phyloP scores from a whole-genome alignment of 1,284 basidiomycete genomes.

The Ustilago crameri region DNA sequence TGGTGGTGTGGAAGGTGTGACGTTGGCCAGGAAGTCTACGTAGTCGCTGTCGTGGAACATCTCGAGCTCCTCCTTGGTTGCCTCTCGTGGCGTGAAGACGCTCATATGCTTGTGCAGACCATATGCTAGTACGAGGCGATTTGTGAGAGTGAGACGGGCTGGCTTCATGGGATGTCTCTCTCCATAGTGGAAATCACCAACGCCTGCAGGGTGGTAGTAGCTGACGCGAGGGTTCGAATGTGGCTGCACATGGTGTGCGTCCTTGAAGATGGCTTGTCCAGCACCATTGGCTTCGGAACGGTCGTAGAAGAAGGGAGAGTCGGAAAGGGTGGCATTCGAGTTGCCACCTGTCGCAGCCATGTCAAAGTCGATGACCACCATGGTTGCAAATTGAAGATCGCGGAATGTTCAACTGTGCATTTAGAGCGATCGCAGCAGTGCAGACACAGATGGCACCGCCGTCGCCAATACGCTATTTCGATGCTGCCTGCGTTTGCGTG shows the following conservation, averaged over 20 bases:
- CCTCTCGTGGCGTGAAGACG: constrained; percentile 87
- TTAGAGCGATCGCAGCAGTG: constrained; percentile 1
- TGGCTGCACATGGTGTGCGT: constrained; percentile 53
- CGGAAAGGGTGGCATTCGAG: constrained; percentile 58
- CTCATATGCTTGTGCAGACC: constrained; percentile 96
- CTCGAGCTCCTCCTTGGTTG: constrained; percentile 88
- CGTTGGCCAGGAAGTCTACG: constrained; percentile 86
- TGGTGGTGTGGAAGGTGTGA: constrained; percentile 61
- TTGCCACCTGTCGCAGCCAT: constrained; percentile 43
- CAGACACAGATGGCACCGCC: constrained; percentile 1
- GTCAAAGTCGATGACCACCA: constrained; percentile 65
- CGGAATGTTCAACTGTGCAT: constrained; percentile 3
- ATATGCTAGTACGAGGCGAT: constrained; percentile 94
- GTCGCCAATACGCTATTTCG: background rate
- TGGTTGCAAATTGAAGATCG: constrained; percentile 12
- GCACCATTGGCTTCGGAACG: constrained; percentile 43
- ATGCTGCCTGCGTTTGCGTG: background rate
- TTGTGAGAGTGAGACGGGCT: constrained; percentile 90
- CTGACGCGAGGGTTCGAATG: constrained; percentile 77
- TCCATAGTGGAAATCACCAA: constrained; percentile 83
- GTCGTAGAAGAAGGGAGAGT: constrained; percentile 65
- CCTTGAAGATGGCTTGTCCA: constrained; percentile 49
- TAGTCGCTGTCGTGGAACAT: constrained; percentile 93
- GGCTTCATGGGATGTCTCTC: constrained; percentile 99
- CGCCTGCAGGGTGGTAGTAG: constrained; percentile 93